Percentiles rank a stretch among this genome's conserved stretches.
phyloP scores from a whole-genome alignment of 225 moss, liverwort and hornwort species.

The Straminergon stramineum region DNA sequence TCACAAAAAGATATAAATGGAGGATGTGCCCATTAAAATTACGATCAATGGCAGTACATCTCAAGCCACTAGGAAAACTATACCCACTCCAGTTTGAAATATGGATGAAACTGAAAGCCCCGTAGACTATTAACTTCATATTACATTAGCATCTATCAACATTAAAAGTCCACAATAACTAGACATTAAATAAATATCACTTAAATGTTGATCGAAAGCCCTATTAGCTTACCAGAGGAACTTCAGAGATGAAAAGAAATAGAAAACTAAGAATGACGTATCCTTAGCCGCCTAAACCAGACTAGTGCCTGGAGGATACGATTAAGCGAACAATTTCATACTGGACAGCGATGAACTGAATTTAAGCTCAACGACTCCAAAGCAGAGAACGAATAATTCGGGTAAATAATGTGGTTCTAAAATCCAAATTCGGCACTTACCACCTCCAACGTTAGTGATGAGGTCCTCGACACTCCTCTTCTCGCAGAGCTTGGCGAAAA shows the following conservation, averaged over 20 bases:
- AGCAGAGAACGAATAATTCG: background rate
- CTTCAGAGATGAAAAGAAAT: background rate
- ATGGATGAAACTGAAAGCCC: background rate
- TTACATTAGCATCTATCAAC: background rate
- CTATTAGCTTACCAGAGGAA: background rate
- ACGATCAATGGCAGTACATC: background rate
- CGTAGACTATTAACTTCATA: background rate
- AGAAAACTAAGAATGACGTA: background rate
- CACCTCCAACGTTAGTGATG: constrained; percentile 70
- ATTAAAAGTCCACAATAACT: background rate
- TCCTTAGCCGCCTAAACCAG: too few species aligned
- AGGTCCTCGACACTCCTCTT: constrained; percentile 78
- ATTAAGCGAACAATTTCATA: background rate
- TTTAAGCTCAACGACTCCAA: background rate
- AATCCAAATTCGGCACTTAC: constrained; percentile 1
- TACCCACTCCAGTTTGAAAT: background rate
- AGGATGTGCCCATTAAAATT: background rate
- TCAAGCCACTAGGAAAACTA: background rate
- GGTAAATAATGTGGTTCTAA: too few species aligned
- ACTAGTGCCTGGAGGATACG: background rate
- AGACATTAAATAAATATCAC: background rate
- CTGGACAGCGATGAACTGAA: background rate
- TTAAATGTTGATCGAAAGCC: background rate
- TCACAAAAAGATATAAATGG: background rate
- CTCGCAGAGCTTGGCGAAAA: constrained; percentile 80